A percentile compares a stretch with the other conserved stretches of the same genome.
Conservation (phyloP, 257 asterid species). For the Ilex aquifolium region DNA sequence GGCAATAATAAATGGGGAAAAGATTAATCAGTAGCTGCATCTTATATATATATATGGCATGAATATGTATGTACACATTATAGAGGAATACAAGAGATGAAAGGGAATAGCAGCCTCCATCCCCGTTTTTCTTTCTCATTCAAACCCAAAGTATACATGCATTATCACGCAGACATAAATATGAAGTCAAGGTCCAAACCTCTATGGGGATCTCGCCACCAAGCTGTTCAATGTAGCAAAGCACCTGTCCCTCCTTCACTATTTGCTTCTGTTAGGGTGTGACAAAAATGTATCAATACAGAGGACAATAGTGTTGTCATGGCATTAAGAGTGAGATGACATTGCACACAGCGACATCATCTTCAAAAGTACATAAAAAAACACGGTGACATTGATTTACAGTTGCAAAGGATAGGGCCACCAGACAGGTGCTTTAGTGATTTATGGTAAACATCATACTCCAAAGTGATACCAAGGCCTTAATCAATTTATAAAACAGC, state of each 20-base stretch:
- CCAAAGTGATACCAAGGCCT: no score
- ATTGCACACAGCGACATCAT: no score
- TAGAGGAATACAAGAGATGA: not conserved
- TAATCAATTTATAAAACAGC: no score
- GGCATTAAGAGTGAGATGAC: not conserved
- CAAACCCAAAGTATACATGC: not conserved
- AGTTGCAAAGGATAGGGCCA: no score
- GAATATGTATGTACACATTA: not conserved
- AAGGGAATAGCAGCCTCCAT: constrained; percentile 1
- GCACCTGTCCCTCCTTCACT: constrained; percentile 86
- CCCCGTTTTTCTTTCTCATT: not conserved
- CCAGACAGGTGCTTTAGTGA: no score
- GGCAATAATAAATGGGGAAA: not conserved
- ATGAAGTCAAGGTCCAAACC: constrained; percentile 37
- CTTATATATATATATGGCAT: no score
- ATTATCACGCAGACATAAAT: not conserved
- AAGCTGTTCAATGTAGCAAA: constrained; percentile 89
- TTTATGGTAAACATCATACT: no score
- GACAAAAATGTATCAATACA: constrained; percentile 1
- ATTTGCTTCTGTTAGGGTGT: constrained; percentile 53
- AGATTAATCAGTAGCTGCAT: no score
- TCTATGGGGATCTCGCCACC: constrained; percentile 72
- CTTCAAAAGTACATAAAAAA: no score
- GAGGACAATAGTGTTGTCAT: not conserved
- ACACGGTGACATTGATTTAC: no score